These are phyloP conservation scores for Smallanthus sonchifolius DNA, from an alignment of 129 eudicot genomes.

Conservation along the genomic window DNA sequence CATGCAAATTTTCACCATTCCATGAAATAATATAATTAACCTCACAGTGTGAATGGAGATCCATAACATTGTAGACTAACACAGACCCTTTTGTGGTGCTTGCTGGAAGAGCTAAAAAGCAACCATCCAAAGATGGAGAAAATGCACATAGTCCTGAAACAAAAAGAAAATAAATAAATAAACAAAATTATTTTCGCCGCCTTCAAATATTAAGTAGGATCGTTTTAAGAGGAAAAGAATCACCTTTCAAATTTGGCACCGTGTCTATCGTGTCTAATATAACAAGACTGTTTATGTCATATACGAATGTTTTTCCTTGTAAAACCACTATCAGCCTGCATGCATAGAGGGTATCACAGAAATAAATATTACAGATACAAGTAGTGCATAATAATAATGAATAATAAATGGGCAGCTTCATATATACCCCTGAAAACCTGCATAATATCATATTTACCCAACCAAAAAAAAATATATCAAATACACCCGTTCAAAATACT, in stretches of 20 bases:
- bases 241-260: constrained; percentile 86
- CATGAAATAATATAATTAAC: constrained; percentile 33
- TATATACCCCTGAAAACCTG: neutral
- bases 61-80: constrained; percentile 68
- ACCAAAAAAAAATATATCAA: neutral
- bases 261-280: constrained; percentile 81
- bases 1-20: constrained; percentile 5
- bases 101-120: constrained; percentile 94
- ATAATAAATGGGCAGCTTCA: neutral
- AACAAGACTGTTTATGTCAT: constrained; percentile 70
- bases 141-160: constrained; percentile 86
- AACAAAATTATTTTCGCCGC: neutral
- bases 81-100: constrained; percentile 74
- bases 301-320: constrained; percentile 78
- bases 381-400: neutral
- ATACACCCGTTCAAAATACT: neutral
- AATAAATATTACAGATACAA: neutral
- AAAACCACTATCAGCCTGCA: constrained; percentile 87
- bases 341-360: neutral
- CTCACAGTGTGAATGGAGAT: constrained; percentile 94
- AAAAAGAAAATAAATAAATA: neutral
- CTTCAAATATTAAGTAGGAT: constrained; percentile 1
- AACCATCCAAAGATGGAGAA: constrained; percentile 67
- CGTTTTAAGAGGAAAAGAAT: neutral
- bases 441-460: neutral